Percentiles rank a stretch among this genome's conserved stretches.
These are phyloP conservation scores for Tritrichomonas foetus DNA, from an alignment of 208 protist genomes.

Conservation along the genomic window DNA sequence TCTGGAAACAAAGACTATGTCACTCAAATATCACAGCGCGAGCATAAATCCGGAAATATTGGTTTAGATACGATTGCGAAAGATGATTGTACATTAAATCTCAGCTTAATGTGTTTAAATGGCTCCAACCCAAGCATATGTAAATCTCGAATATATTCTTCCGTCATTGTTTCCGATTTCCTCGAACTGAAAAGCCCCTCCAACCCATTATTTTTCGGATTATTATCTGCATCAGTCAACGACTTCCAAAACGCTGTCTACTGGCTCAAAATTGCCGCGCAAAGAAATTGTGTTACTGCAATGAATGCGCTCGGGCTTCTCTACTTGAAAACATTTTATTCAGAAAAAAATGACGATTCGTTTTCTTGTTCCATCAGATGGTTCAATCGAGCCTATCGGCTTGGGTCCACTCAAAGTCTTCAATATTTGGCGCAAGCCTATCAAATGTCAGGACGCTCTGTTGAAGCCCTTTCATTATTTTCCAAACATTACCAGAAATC, in stretches of 20 bases:
- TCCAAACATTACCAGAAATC: background rate
- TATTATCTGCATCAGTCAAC: background rate
- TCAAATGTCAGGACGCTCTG: too few relatives aligned
- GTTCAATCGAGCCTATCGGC: background rate
- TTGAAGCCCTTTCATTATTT: background rate
- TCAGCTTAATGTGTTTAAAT: slow-evolving; percentile 5
- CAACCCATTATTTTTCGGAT: background rate
- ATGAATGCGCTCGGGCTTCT: background rate
- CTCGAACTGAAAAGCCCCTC: background rate
- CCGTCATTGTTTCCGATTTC: background rate
- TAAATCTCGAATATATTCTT: background rate
- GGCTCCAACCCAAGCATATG: background rate
- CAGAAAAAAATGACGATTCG: background rate
- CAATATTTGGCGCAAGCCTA: background rate
- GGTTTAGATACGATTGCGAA: background rate
- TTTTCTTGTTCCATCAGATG: background rate
- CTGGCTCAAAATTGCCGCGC: background rate
- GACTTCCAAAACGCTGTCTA: background rate
- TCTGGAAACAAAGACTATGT: background rate
- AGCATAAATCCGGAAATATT: background rate
- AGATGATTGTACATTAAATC: background rate
- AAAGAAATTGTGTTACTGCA: background rate
- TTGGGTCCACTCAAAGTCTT: background rate
- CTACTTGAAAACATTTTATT: background rate
- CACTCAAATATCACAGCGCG: too few relatives aligned